Evolutionary conservation across 1,284 basidiomycete genomes (phyloP).

Genomic region (Malassezia caprae): DNA sequence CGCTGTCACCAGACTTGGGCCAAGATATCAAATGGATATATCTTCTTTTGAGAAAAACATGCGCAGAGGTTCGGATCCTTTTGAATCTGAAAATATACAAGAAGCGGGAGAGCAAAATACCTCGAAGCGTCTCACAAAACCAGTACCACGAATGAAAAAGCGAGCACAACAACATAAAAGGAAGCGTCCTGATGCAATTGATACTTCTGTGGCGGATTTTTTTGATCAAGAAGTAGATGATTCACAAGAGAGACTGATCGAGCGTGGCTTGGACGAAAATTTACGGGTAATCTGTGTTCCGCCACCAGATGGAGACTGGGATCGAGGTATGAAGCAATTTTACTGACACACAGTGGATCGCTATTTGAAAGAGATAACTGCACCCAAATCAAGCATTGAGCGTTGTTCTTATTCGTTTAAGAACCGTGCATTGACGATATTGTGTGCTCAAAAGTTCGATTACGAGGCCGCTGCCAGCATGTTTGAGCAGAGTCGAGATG

Average conservation of each 20-base stretch:
- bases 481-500: not conserved
- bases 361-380: conserved; percentile 56
- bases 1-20: conserved; percentile 72
- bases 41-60: conserved; percentile 4
- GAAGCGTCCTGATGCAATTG: not conserved
- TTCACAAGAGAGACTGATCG: conserved; percentile 43
- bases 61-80: not conserved
- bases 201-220: not conserved
- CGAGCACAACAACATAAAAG: not conserved
- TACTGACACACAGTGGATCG: conserved; percentile 56
- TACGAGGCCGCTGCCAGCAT: not conserved
- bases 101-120: conserved; percentile 19
- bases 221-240: not conserved
- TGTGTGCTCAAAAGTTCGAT: conserved; percentile 50
- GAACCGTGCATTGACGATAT: conserved; percentile 80
- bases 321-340: not conserved
- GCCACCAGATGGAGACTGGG: conserved; percentile 32
- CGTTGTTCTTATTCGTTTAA: conserved; percentile 62
- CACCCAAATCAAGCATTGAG: conserved; percentile 21
- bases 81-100: conserved; percentile 17
- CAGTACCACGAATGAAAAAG: not conserved
- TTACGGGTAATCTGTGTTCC: conserved; percentile 56
- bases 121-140: not conserved
- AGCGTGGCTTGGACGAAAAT: conserved; percentile 65
- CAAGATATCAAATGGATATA: conserved; percentile 61